These are phyloP conservation scores for Quillaja saponaria DNA, from an alignment of 306 rosid species.

Conservation along the genomic window DNA sequence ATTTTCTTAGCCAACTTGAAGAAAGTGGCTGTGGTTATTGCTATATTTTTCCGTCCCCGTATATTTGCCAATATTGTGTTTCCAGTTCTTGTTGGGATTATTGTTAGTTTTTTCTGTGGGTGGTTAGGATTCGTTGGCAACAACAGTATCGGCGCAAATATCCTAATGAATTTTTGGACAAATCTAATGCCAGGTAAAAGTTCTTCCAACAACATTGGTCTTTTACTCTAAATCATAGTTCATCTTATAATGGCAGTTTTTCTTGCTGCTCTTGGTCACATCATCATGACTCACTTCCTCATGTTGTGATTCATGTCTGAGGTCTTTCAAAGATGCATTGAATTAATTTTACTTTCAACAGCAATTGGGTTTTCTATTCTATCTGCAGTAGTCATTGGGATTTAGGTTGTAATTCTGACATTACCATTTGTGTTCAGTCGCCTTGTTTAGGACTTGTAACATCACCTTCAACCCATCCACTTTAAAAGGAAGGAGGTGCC, in stretches of 20 bases:
- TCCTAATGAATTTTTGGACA: slow-evolving; percentile 85
- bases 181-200: slow-evolving; percentile 75
- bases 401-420: no score
- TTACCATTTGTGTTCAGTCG: no score
- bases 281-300: background rate
- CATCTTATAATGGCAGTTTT: background rate
- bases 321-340: background rate
- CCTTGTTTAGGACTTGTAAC: no score
- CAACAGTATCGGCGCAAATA: slow-evolving; percentile 79
- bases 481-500: background rate
- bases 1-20: slow-evolving; percentile 13
- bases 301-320: background rate
- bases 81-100: slow-evolving; percentile 8
- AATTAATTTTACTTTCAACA: background rate
- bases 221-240: background rate
- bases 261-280: background rate
- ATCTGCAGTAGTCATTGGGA: no score
- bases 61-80: slow-evolving; percentile 13
- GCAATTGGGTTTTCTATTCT: no score
- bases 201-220: background rate
- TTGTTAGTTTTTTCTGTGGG: background rate
- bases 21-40: background rate
- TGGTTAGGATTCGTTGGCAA: slow-evolving; percentile 79
- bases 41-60: slow-evolving; percentile 8
- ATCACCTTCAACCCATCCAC: no score